Percentiles rank a stretch among this genome's conserved stretches.
These are phyloP conservation scores for Lyophyllum decastes DNA, from an alignment of 768 basidiomycete species.

Conservation along the genomic window DNA sequence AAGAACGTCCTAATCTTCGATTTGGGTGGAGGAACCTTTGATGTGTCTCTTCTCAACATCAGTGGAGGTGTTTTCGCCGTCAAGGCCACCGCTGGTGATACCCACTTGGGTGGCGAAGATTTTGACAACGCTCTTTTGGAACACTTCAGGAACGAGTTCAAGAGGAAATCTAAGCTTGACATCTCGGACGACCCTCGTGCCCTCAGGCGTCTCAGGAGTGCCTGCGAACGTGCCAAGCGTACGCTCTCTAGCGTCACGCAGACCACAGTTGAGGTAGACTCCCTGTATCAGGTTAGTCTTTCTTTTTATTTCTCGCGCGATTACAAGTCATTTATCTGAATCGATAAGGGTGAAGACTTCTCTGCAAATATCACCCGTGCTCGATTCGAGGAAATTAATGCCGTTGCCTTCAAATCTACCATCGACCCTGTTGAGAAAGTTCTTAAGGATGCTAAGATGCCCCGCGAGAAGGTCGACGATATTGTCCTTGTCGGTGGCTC, in stretches of 20 bases:
- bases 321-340: not conserved
- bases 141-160: slow-evolving; percentile 99
- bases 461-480: slow-evolving; percentile 96
- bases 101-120: slow-evolving; percentile 99
- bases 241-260: slow-evolving; percentile 98
- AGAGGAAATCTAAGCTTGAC: slow-evolving; percentile 95
- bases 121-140: slow-evolving; percentile 98
- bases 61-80: slow-evolving; percentile 98
- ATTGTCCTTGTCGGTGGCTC: slow-evolving; percentile 99
- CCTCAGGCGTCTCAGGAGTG: slow-evolving; percentile 91
- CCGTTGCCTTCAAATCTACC: slow-evolving; percentile 92
- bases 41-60: slow-evolving; percentile 98
- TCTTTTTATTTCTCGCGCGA: not conserved
- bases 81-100: slow-evolving; percentile 99
- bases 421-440: slow-evolving; percentile 99
- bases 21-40: slow-evolving; percentile 99
- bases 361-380: slow-evolving; percentile 98
- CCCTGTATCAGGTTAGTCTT: slow-evolving; percentile 80
- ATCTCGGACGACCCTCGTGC: slow-evolving; percentile 98
- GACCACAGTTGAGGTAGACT: slow-evolving; percentile 99
- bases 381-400: slow-evolving; percentile 99
- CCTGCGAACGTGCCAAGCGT: slow-evolving; percentile 99
- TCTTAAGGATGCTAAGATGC: slow-evolving; percentile 97
- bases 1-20: slow-evolving; percentile 99
- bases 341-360: slow-evolving; percentile 89